Evolutionary conservation across 2,329 filamentous ascomycete genomes (phyloP).

Genomic region (Paramyrothecium roridum): DNA sequence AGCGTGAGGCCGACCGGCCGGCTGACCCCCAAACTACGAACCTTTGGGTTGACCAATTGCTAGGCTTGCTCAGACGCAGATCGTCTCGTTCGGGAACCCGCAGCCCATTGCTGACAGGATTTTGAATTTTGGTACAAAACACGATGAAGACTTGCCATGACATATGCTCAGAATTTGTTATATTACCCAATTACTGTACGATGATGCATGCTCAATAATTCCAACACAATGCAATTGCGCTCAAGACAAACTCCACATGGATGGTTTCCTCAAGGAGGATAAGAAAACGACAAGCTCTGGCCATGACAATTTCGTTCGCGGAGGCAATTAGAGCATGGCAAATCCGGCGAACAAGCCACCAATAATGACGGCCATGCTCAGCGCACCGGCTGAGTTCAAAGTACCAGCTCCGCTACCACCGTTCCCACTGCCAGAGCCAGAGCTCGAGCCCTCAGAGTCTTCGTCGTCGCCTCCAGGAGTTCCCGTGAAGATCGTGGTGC

Average conservation of each 20-base stretch:
- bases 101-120: too few relatives aligned
- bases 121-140: too few relatives aligned
- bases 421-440: slow-evolving; percentile 8
- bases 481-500: slow-evolving; percentile 36
- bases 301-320: too few relatives aligned
- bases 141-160: too few relatives aligned
- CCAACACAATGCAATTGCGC: too few relatives aligned
- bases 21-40: too few relatives aligned
- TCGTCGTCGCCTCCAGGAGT: slow-evolving; percentile 9
- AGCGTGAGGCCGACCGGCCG: too few relatives aligned
- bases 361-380: slow-evolving; percentile 34
- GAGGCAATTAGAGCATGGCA: slow-evolving; percentile 29
- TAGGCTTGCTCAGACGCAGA: background rate
- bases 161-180: too few relatives aligned
- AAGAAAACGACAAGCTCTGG: too few relatives aligned
- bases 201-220: too few relatives aligned
- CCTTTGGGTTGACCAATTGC: background rate
- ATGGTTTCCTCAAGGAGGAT: too few relatives aligned
- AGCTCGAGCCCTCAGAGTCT: slow-evolving; percentile 8
- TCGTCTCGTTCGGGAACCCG: background rate
- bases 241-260: background rate
- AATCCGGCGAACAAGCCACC: slow-evolving; percentile 36
- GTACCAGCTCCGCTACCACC: slow-evolving; percentile 8
- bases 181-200: too few relatives aligned
- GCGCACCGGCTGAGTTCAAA: slow-evolving; percentile 11